These are phyloP conservation scores for Hypoxylon lenormandii DNA, from an alignment of 495 filamentous ascomycete species.

Conservation along the genomic window DNA sequence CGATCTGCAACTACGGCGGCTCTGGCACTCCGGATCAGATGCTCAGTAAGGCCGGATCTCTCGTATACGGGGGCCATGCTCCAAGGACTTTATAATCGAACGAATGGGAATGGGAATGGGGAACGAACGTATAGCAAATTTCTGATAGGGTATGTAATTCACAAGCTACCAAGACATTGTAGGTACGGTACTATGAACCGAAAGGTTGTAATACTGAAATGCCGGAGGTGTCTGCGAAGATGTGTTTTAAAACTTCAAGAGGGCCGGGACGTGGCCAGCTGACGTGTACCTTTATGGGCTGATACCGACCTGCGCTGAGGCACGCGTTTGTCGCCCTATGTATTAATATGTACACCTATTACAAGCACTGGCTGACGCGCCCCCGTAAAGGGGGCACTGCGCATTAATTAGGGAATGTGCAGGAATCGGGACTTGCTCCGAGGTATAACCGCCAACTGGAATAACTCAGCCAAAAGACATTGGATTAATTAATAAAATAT, in stretches of 20 bases:
- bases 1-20: slow-evolving; percentile 38
- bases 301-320: slow-evolving; percentile 13
- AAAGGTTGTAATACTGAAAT: slow-evolving; percentile 10
- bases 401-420: no score
- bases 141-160: not conserved
- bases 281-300: slow-evolving; percentile 43
- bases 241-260: slow-evolving; percentile 8
- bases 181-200: slow-evolving; percentile 13
- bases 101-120: not conserved
- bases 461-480: no score
- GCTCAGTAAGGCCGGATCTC: slow-evolving; percentile 33
- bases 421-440: no score
- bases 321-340: slow-evolving; percentile 11
- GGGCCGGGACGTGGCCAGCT: slow-evolving; percentile 25
- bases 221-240: not conserved
- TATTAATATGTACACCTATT: no score
- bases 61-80: slow-evolving; percentile 43
- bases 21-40: slow-evolving; percentile 39
- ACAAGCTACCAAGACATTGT: slow-evolving; percentile 16
- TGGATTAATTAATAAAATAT: no score
- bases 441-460: no score
- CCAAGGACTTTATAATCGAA: slow-evolving; percentile 4
- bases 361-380: no score
- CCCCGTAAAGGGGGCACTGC: no score
- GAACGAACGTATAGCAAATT: slow-evolving; percentile 13